Conservation (phyloP, 2,329 filamentous ascomycete genomes). For the Xylariaceae sp. region DNA sequence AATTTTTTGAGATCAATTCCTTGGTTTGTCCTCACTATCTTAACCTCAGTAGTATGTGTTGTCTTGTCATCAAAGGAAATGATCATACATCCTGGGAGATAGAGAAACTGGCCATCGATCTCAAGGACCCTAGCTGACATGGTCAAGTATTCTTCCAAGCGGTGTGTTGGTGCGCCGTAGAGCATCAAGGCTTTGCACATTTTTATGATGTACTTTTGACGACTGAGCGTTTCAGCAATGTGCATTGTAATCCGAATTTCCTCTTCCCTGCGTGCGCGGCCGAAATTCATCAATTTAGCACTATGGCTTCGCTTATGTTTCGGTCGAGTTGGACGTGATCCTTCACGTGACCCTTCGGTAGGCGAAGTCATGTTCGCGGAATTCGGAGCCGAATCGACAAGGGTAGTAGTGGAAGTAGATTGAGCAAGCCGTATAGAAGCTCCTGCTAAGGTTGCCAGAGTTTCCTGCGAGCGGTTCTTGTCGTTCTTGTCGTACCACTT, state of each 20-base stretch:
- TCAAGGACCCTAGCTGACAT: conserved; percentile 88
- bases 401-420: conserved; percentile 30
- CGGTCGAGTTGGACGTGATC: conserved; percentile 32
- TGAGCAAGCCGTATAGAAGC: conserved; percentile 45
- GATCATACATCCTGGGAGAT: conserved; percentile 91
- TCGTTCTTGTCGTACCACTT: conserved; percentile 52
- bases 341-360: conserved; percentile 17
- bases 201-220: conserved; percentile 80
- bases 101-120: conserved; percentile 86
- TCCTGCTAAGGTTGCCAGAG: conserved; percentile 45
- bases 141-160: conserved; percentile 86
- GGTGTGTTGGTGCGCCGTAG: conserved; percentile 87
- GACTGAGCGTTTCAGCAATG: conserved; percentile 67
- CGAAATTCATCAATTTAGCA: conserved; percentile 33
- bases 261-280: conserved; percentile 40
- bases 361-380: conserved; percentile 9
- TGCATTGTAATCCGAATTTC: conserved; percentile 47
- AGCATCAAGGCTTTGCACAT: conserved; percentile 85
- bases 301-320: conserved; percentile 38
- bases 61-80: conserved; percentile 78
- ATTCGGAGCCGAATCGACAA: neutral
- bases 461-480: conserved; percentile 46
- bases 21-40: conserved; percentile 62
- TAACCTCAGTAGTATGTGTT: conserved; percentile 65
- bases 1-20: conserved; percentile 73